These are phyloP conservation scores for Psilocybe subaeruginosa DNA, from an alignment of 768 basidiomycete genomes.

Conservation along the genomic window DNA sequence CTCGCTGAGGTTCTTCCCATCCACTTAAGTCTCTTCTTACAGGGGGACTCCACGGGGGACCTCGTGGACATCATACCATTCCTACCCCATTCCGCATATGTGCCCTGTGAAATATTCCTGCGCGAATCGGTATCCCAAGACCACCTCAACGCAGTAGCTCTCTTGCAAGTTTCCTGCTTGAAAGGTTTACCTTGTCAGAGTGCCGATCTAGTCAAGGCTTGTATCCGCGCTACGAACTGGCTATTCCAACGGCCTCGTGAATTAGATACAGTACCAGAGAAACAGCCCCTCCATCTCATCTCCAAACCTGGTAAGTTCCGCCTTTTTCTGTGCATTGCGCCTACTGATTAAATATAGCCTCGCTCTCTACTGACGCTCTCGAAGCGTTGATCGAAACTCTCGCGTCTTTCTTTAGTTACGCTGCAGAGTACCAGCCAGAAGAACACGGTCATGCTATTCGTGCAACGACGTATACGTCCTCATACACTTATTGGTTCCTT, in stretches of 20 bases:
- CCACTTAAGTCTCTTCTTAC: too few relatives aligned
- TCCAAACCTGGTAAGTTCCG: constrained; percentile 9
- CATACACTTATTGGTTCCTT: constrained; percentile 7
- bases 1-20: too few relatives aligned
- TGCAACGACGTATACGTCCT: constrained; percentile 5
- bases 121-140: background rate
- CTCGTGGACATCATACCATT: too few relatives aligned
- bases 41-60: too few relatives aligned
- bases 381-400: constrained; percentile 7
- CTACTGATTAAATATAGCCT: constrained; percentile 3
- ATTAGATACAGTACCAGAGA: constrained; percentile 5
- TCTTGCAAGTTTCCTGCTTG: constrained; percentile 5
- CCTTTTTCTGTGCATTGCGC: background rate
- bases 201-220: constrained; percentile 5
- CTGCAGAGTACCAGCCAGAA: background rate
- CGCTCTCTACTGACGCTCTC: constrained; percentile 5
- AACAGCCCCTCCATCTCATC: constrained; percentile 12
- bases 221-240: constrained; percentile 3
- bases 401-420: constrained; percentile 9
- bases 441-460: background rate
- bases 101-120: too few relatives aligned
- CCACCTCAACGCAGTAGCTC: constrained; percentile 4
- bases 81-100: too few relatives aligned
- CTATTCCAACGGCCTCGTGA: constrained; percentile 9
- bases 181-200: constrained; percentile 1